Base-by-base conservation (phyloP, 202 grass and related monocot genomes). In the Schoenoplectus triqueter region DNA sequence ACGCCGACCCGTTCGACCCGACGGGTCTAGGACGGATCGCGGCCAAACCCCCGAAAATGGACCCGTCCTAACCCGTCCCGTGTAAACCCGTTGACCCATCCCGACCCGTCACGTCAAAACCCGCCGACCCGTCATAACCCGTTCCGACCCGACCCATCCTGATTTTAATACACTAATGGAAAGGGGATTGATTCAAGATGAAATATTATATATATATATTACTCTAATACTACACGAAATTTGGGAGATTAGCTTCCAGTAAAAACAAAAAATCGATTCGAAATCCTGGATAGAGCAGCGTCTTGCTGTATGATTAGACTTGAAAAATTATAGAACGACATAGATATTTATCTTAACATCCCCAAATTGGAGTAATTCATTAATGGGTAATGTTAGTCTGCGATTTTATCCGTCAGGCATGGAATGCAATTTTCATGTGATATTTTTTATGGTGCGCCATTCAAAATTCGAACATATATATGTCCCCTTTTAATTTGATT, bases 221-320 rank as follows among this genome's bases (percentile, higher is more conserved):
- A 68, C 4, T 14, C 65, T 40, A 4, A 42, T 68, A 68, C 65
- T 68, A 5, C 10, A 68, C 31, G 31, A 4, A 68, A 68, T 10
- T 68, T 68, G 31, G 10, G 5, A 14, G 31, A 68, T 68, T 68
- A 68, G 65, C 65, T 41, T 41, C 65, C 41, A 14, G 10, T 68
- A 6, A 5, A 68, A 68, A 68, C 40, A 64, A 22, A 22, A 64
- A 65, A 42, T 3, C 13, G 65, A 68, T 68, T 68, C 65, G 31
- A 68, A 68, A 0, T 68, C 31, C 9, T 9, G 10, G 31, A 68
- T 68, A 68, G 41, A 68, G 65, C 10, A 68, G 21, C 65, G 42
- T 68, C 65, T 68, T 68, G 41, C 21, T 68, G 10, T 42, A 42
- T 42, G 65, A 42, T 68, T 68, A 68, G 31, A 42, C 65, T 68